Conservation (phyloP, 1,284 basidiomycete genomes). For the Marasmius fiardii region DNA sequence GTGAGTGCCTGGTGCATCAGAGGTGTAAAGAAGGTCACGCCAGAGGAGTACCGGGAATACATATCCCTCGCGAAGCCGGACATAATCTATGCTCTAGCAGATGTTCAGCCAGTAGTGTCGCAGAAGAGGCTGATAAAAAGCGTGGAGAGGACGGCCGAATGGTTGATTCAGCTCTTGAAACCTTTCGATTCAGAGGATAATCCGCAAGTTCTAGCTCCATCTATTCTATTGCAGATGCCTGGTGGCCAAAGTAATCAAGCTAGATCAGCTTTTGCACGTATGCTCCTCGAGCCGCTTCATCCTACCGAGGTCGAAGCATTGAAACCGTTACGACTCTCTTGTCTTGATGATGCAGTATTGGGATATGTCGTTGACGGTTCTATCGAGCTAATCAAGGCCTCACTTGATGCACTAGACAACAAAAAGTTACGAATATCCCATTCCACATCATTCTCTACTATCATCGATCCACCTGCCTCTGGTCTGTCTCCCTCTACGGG, state of each 20-base stretch:
- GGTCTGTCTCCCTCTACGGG: slow-evolving; percentile 56
- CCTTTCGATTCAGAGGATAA: background rate
- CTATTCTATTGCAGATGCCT: slow-evolving; percentile 1
- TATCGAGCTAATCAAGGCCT: background rate
- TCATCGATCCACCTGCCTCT: slow-evolving; percentile 32
- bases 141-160: slow-evolving; percentile 10
- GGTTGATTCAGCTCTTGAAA: slow-evolving; percentile 1
- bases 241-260: background rate
- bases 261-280: slow-evolving; percentile 1
- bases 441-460: slow-evolving; percentile 49
- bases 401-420: background rate
- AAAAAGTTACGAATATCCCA: background rate
- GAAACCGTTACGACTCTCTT: background rate
- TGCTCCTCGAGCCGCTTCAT: background rate
- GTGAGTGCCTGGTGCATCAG: slow-evolving; percentile 57
- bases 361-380: slow-evolving; percentile 1
- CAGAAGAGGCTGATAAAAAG: slow-evolving; percentile 50
- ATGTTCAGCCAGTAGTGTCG: slow-evolving; percentile 50
- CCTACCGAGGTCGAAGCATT: background rate
- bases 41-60: slow-evolving; percentile 51
- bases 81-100: slow-evolving; percentile 65
- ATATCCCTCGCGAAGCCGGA: slow-evolving; percentile 58
- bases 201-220: background rate
- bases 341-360: background rate
- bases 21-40: slow-evolving; percentile 67